phyloP scores from a whole-genome alignment of 2,329 filamentous ascomycete species.

The Xylariales sp. region DNA sequence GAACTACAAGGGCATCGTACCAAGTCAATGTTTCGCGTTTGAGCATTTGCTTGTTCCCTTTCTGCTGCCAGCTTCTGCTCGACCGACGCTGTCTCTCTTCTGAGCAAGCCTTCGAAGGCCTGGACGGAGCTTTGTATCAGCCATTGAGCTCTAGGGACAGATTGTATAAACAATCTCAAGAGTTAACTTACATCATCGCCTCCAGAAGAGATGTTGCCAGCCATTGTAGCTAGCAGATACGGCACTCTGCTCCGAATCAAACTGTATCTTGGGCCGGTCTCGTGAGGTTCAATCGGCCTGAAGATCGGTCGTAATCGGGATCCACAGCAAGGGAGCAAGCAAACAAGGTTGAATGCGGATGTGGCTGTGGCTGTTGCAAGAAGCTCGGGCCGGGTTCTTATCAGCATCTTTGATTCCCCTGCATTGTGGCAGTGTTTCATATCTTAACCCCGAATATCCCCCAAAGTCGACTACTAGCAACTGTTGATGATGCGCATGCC shows the following conservation, averaged over 20 bases:
- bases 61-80: constrained; percentile 22
- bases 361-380: no score
- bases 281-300: neutral
- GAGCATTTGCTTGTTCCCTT: constrained; percentile 38
- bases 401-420: no score
- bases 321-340: neutral
- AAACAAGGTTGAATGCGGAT: neutral
- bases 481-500: neutral
- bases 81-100: constrained; percentile 22
- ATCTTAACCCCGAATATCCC: neutral
- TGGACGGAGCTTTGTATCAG: constrained; percentile 10
- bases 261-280: neutral
- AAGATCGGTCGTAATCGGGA: neutral
- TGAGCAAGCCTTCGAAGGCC: constrained; percentile 26
- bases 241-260: neutral
- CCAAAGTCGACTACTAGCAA: neutral
- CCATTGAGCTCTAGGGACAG: constrained; percentile 3
- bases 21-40: constrained; percentile 60
- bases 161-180: neutral
- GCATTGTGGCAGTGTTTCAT: no score
- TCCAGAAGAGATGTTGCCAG: constrained; percentile 17
- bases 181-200: constrained; percentile 21
- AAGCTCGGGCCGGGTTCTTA: no score
- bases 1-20: no score
- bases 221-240: constrained; percentile 16